Evolutionary conservation across 2,329 filamentous ascomycete species (phyloP).

Genomic region (Exophiala xenobiotica): DNA sequence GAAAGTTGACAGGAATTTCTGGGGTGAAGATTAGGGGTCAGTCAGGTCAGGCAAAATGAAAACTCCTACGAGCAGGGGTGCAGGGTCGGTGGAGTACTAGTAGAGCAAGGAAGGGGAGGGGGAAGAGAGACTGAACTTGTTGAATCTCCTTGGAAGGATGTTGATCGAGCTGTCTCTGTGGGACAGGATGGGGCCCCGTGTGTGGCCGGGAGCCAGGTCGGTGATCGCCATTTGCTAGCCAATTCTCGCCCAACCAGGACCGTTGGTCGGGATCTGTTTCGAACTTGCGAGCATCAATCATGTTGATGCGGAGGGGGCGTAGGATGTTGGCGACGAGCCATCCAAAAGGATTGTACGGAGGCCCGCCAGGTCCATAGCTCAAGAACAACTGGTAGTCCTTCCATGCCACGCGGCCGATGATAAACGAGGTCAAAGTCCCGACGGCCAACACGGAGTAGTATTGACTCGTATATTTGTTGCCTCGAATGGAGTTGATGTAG

Average conservation of each 20-base stretch:
- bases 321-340: constrained; percentile 32
- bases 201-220: constrained; percentile 2
- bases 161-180: constrained; percentile 15
- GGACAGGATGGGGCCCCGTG: constrained; percentile 7
- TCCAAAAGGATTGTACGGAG: constrained; percentile 37
- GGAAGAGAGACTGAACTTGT: too few relatives aligned
- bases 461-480: not conserved
- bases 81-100: too few relatives aligned
- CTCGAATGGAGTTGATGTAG: not conserved
- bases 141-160: constrained; percentile 3
- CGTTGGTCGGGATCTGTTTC: constrained; percentile 6
- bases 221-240: not conserved
- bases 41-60: not conserved
- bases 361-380: constrained; percentile 37
- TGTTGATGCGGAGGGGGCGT: not conserved
- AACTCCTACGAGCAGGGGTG: too few relatives aligned
- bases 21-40: too few relatives aligned
- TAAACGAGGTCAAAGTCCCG: not conserved
- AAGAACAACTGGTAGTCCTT: constrained; percentile 35
- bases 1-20: constrained; percentile 8
- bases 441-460: not conserved
- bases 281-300: constrained; percentile 1
- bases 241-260: constrained; percentile 3
- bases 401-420: constrained; percentile 5
- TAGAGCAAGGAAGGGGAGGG: too few relatives aligned